Percentiles rank a stretch among this genome's conserved stretches.
Conservation (phyloP, 139 green algal genomes). For the Micractinium sp. region DNA sequence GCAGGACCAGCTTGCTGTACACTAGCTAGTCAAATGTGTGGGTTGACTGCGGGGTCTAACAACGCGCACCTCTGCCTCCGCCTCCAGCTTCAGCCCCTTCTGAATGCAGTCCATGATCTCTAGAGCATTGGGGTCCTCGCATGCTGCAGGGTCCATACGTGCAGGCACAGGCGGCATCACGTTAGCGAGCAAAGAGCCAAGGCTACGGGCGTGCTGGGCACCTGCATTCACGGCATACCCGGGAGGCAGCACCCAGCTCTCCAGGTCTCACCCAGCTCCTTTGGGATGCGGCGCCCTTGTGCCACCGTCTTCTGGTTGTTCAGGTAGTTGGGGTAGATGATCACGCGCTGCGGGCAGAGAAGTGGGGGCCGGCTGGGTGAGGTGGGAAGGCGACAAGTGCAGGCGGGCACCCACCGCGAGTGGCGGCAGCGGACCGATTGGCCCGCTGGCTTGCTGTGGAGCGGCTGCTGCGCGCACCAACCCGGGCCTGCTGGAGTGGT, state of each 20-base stretch:
- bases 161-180: neutral
- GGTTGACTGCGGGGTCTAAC: neutral
- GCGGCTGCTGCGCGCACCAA: too few species aligned
- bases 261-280: slow-evolving; percentile 40
- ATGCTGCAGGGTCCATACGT: slow-evolving; percentile 34
- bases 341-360: slow-evolving; percentile 49
- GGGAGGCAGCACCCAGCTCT: neutral
- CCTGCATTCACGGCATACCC: neutral
- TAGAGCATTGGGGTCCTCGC: slow-evolving; percentile 56
- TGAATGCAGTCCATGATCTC: slow-evolving; percentile 64
- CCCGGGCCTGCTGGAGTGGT: too few species aligned
- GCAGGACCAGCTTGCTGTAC: too few species aligned
- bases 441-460: neutral
- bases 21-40: too few species aligned
- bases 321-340: slow-evolving; percentile 75
- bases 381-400: neutral
- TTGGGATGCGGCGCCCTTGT: slow-evolving; percentile 60
- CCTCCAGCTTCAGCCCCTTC: slow-evolving; percentile 34
- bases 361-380: neutral
- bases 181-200: neutral
- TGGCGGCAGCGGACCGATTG: neutral
- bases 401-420: neutral
- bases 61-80: slow-evolving; percentile 15
- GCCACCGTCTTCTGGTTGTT: slow-evolving; percentile 65
- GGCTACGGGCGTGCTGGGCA: too few species aligned